Evolutionary conservation across 257 asterid species (phyloP).

Genomic region (Ligustrum vulgare): DNA sequence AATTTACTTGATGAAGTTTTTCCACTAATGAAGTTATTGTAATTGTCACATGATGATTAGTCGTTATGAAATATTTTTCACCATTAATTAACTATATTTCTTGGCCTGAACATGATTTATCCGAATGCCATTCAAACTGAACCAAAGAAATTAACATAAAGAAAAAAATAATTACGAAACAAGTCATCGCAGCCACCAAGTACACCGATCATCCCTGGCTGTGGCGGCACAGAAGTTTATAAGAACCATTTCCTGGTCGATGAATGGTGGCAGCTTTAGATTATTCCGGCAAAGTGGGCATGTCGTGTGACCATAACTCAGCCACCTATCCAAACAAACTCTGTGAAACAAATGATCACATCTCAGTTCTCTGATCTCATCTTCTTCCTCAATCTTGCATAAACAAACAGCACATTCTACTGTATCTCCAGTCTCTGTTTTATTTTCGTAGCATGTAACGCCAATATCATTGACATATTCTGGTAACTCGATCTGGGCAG

Average conservation of each 20-base stretch:
- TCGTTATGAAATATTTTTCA: no score
- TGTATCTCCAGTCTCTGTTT: background rate
- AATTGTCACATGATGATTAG: no score
- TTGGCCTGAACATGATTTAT: no score
- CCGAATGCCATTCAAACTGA: no score
- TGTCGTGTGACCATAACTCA: constrained; percentile 20
- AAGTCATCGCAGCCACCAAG: constrained; percentile 25
- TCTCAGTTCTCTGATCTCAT: constrained; percentile 20
- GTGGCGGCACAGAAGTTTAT: constrained; percentile 14
- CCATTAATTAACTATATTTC: no score
- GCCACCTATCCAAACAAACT: constrained; percentile 31
- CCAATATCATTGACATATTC: background rate
- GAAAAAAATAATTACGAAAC: background rate
- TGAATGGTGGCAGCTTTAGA: background rate
- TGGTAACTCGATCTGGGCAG: background rate
- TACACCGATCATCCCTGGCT: background rate
- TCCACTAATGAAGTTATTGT: no score
- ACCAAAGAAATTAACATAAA: background rate
- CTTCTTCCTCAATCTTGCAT: constrained; percentile 25
- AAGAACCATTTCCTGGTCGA: background rate
- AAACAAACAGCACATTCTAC: constrained; percentile 28
- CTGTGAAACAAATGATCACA: constrained; percentile 28
- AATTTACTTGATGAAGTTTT: no score
- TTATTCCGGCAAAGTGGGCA: constrained; percentile 28
- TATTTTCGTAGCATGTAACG: background rate